Base-by-base conservation (phyloP, 306 rosid species). In the Pterocarpus santalinus region DNA sequence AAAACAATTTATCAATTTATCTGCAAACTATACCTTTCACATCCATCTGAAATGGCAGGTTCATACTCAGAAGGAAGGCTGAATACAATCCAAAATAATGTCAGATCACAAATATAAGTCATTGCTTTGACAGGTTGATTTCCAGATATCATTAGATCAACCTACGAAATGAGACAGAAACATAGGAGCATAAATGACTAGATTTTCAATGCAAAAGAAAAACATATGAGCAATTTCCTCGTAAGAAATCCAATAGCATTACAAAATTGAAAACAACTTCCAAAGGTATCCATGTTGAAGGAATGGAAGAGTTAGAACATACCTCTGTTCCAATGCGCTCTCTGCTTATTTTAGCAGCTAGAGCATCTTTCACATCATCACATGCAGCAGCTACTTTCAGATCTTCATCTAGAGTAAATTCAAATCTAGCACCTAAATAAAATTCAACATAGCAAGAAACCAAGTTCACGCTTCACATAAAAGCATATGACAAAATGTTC, bases 271-370 rank as follows among this genome's bases (percentile, higher is more conserved):
- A 87, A 47, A n/a, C 57, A 49, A 9, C 28, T 55, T 46, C 60
- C 63, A 30, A 53, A 78, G 72, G 39, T 68, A 69, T 36, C 78
- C 79, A 70, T 38, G 79, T 17, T 32, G 13, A 68, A 85, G 69
- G 41, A n/a, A 69, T 69, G 34, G 43, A 62, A 69, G 73, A 78
- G 17, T 65, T 73, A 62, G 56, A 66, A 78, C 78, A 69, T 71
- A 88, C 99, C 87, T 95, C 99, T n/a, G 85, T 76, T 80, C 99
- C 99, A 69, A 95, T 88, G 68, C 97, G 93, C 85, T 95, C 98
- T 75, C 92, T 82, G 90, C 97, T 95, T 85, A 95, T 91, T 92
- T 95, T 95, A 76, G 88, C 89, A 38, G 90, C 90, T 7, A 93
- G 90, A 74, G 97, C 99, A 86, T 83, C 85, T 85, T 89, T 93